phyloP scores from a whole-genome alignment of 2,329 filamentous ascomycete species.

The Fusarium aywerte region DNA sequence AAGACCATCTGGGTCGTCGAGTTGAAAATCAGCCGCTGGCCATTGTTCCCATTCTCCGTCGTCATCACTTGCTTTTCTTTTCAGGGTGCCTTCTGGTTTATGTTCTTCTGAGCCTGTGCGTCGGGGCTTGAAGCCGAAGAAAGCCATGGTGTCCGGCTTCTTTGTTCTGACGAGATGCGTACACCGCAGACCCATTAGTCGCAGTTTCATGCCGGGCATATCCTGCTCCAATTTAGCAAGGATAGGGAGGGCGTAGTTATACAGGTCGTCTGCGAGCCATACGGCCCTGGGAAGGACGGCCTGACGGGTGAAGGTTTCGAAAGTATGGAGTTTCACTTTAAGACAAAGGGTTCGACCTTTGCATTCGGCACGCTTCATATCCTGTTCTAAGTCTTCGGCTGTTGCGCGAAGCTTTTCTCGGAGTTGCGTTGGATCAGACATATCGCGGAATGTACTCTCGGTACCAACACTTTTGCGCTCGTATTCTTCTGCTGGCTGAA shows the following conservation, averaged over 20 bases:
- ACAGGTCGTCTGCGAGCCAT: conserved; percentile 80
- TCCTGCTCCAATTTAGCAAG: conserved; percentile 86
- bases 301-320: conserved; percentile 89
- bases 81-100: conserved; percentile 36
- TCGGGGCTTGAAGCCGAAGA: conserved; percentile 74
- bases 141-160: conserved; percentile 78
- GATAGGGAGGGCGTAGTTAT: conserved; percentile 83
- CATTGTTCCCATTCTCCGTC: conserved; percentile 70
- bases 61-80: conserved; percentile 51
- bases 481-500: conserved; percentile 88
- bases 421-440: conserved; percentile 74
- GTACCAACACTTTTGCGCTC: conserved; percentile 95
- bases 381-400: conserved; percentile 87
- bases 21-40: conserved; percentile 70
- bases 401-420: conserved; percentile 82
- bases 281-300: conserved; percentile 78
- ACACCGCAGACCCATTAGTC: conserved; percentile 88
- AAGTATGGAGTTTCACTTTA: conserved; percentile 94
- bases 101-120: conserved; percentile 33
- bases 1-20: conserved; percentile 29
- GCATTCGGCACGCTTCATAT: conserved; percentile 80
- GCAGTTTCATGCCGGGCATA: conserved; percentile 78
- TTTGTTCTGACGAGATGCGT: conserved; percentile 89
- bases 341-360: conserved; percentile 92
- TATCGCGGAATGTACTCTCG: conserved; percentile 88